Conservation (phyloP, 768 basidiomycete genomes). For the Boletus reticulatus region DNA sequence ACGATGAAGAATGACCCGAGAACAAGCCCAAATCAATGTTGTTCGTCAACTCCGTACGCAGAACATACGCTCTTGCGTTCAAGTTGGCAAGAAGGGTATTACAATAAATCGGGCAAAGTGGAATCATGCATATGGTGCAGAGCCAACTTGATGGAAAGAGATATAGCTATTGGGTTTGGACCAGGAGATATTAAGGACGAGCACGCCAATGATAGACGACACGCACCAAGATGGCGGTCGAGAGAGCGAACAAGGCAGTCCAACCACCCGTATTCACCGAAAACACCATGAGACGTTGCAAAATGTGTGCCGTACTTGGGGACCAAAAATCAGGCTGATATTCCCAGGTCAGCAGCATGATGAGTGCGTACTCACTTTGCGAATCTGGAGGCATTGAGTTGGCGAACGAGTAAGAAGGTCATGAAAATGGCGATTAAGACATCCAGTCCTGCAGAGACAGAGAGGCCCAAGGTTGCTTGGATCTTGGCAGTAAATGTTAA, state of each 20-base stretch:
- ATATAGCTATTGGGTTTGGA: not conserved
- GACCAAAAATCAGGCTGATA: not conserved
- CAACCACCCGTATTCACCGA: not conserved
- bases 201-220: not conserved
- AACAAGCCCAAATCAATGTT: not conserved
- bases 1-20: too few species aligned
- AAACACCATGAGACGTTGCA: conserved; percentile 6
- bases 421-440: conserved; percentile 3
- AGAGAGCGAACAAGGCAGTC: not conserved
- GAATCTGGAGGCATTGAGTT: not conserved
- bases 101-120: conserved; percentile 8
- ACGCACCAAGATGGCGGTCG: not conserved
- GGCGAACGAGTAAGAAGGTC: not conserved
- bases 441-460: not conserved
- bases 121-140: conserved; percentile 1
- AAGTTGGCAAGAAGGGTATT: conserved; percentile 13
- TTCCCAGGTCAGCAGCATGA: too few species aligned
- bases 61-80: conserved; percentile 8
- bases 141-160: not conserved
- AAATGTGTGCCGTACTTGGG: conserved; percentile 2
- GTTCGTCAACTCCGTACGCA: not conserved
- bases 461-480: not conserved
- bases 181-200: not conserved
- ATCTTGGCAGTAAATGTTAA: not conserved
- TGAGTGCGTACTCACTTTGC: not conserved